Evolutionary conservation across 1,284 basidiomycete genomes (phyloP).

Genomic region (Ustilago crameri): DNA sequence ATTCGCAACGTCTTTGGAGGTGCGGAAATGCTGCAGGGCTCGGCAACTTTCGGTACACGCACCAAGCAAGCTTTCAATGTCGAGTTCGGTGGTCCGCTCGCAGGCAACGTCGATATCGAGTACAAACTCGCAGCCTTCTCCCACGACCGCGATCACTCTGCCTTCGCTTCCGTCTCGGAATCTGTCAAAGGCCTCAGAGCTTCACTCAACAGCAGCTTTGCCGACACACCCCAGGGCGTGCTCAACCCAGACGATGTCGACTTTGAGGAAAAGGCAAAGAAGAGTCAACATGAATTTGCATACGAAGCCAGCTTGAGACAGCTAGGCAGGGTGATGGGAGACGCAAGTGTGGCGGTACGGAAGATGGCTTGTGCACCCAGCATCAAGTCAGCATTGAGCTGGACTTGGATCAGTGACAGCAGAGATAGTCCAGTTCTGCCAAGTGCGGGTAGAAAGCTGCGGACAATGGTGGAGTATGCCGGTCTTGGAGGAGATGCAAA

Average conservation of each 20-base stretch:
- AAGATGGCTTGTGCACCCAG: slow-evolving; percentile 28
- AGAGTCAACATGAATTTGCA: slow-evolving; percentile 56
- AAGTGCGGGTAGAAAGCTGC: slow-evolving; percentile 43
- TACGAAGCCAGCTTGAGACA: slow-evolving; percentile 57
- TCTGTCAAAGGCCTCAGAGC: slow-evolving; percentile 76
- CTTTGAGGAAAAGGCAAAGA: slow-evolving; percentile 17
- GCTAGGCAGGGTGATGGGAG: slow-evolving; percentile 49
- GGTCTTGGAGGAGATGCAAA: slow-evolving; percentile 61
- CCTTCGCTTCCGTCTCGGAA: slow-evolving; percentile 78
- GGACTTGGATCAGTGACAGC: slow-evolving; percentile 81
- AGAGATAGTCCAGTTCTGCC: slow-evolving; percentile 79
- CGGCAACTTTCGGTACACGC: slow-evolving; percentile 85
- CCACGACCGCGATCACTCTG: slow-evolving; percentile 77
- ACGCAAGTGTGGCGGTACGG: slow-evolving; percentile 48
- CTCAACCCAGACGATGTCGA: slow-evolving; percentile 33
- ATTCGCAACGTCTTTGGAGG: slow-evolving; percentile 84
- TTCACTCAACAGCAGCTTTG: slow-evolving; percentile 73
- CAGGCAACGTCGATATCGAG: slow-evolving; percentile 73
- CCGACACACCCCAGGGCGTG: slow-evolving; percentile 20
- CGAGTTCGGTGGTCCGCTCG: slow-evolving; percentile 59
- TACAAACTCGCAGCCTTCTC: slow-evolving; percentile 76
- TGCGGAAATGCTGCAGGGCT: slow-evolving; percentile 87
- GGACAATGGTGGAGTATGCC: slow-evolving; percentile 49
- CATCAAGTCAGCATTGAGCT: slow-evolving; percentile 84
- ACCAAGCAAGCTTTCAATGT: slow-evolving; percentile 80